Percentiles rank a stretch among this genome's conserved stretches.
These are phyloP conservation scores for Aspergillus leporis DNA, from an alignment of 495 filamentous ascomycete genomes.

Conservation along the genomic window DNA sequence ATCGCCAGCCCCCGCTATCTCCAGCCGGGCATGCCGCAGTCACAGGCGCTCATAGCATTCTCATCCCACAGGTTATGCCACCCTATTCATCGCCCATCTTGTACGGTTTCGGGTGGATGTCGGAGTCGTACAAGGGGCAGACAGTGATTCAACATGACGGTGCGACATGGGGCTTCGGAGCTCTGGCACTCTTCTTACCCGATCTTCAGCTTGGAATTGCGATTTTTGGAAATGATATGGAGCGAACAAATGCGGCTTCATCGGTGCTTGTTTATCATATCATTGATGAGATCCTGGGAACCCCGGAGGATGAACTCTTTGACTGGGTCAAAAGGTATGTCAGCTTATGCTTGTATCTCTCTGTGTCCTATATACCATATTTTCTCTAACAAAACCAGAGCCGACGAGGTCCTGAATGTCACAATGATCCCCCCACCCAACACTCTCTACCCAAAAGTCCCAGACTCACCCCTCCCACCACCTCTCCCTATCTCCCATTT, in stretches of 20 bases:
- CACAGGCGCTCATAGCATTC: constrained; percentile 5
- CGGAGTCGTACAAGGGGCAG: constrained; percentile 6
- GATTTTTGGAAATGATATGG: constrained; percentile 10
- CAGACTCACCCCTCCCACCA: constrained; percentile 3
- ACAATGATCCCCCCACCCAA: constrained; percentile 6
- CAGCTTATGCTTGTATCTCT: not conserved
- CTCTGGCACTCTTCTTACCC: constrained; percentile 2
- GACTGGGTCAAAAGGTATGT: constrained; percentile 6
- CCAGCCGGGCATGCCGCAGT: constrained; percentile 4
- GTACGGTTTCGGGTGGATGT: constrained; percentile 9
- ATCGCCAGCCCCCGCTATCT: constrained; percentile 1
- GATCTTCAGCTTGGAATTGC: not conserved
- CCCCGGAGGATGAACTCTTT: not conserved
- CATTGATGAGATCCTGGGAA: constrained; percentile 7
- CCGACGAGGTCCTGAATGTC: not conserved
- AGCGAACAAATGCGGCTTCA: not conserved
- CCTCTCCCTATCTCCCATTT: not conserved
- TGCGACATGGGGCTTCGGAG: constrained; percentile 7
- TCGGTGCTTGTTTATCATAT: constrained; percentile 3
- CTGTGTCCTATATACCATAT: no score
- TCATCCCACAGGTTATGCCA: not conserved
- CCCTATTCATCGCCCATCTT: not conserved
- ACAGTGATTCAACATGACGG: constrained; percentile 6
- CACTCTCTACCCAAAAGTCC: not conserved
- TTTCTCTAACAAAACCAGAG: not conserved